Conservation (phyloP, 257 asterid genomes). For the Scutellaria baicalensis region DNA sequence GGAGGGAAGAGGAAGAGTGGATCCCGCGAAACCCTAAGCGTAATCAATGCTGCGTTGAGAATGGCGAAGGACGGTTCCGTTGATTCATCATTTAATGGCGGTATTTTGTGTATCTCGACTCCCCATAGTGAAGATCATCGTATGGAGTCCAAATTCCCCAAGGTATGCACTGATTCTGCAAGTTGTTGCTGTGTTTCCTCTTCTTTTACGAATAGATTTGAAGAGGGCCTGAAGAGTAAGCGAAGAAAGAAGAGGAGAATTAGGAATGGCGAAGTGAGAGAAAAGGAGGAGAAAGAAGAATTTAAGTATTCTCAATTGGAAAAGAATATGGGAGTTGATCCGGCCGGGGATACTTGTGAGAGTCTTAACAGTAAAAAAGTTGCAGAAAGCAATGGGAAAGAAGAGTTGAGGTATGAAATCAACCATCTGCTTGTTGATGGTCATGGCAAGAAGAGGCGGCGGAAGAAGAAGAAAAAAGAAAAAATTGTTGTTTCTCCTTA, state of each 20-base stretch:
- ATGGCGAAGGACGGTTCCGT: background rate
- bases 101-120: background rate
- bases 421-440: background rate
- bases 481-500: slow-evolving; percentile 3
- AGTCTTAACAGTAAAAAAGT: background rate
- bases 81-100: background rate
- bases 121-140: too few relatives aligned
- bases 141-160: background rate
- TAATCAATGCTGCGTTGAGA: background rate
- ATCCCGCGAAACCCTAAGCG: background rate
- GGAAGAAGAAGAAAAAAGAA: background rate
- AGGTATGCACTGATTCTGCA: slow-evolving; percentile 11
- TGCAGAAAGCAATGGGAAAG: background rate
- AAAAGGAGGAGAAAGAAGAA: background rate
- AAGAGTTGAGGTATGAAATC: background rate
- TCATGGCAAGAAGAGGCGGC: background rate
- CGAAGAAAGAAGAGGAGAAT: background rate
- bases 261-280: background rate
- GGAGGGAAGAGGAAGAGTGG: too few relatives aligned
- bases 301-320: background rate
- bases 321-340: background rate
- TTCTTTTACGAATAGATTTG: too few relatives aligned
- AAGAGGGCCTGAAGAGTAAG: background rate
- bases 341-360: background rate
- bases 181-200: background rate